phyloP scores from a whole-genome alignment of 495 filamentous ascomycete species.

The Xylaria bambusicola region DNA sequence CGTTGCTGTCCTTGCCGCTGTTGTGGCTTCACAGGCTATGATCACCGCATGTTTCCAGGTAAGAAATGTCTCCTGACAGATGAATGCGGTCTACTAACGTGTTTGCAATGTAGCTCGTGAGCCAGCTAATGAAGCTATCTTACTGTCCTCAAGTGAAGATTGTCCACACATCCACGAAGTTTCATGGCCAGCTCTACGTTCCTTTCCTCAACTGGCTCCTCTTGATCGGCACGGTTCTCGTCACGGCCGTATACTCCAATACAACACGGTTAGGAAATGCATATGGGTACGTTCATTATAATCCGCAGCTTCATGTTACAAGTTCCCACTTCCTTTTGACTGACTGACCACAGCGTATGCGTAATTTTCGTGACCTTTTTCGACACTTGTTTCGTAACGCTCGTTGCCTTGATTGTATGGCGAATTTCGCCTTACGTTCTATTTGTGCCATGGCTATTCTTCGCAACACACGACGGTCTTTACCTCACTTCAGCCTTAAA shows the following conservation, averaged over 20 bases:
- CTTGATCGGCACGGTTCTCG: constrained; percentile 72
- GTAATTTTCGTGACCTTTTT: constrained; percentile 77
- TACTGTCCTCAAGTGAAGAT: constrained; percentile 76
- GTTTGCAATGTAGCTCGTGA: constrained; percentile 57
- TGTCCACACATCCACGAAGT: constrained; percentile 63
- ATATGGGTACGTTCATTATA: constrained; percentile 30
- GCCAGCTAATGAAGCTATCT: constrained; percentile 71
- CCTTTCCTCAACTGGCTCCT: constrained; percentile 72
- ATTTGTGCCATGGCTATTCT: constrained; percentile 60
- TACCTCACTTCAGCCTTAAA: constrained; percentile 67
- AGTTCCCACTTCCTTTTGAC: constrained; percentile 43
- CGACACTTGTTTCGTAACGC: constrained; percentile 67
- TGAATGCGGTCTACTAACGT: constrained; percentile 13
- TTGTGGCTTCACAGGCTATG: constrained; percentile 78
- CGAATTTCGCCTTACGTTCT: constrained; percentile 58
- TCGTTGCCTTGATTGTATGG: constrained; percentile 71
- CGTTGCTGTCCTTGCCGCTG: constrained; percentile 66
- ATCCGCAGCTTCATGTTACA: background rate
- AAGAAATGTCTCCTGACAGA: background rate
- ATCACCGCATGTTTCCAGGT: constrained; percentile 69
- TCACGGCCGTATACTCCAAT: constrained; percentile 72
- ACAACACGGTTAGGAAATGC: constrained; percentile 54
- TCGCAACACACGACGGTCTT: constrained; percentile 62
- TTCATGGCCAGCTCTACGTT: constrained; percentile 72
- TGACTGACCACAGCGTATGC: constrained; percentile 51